Percentiles rank a stretch among this genome's conserved stretches.
phyloP scores from a whole-genome alignment of 768 basidiomycete genomes.

The Calocera viscosa region DNA sequence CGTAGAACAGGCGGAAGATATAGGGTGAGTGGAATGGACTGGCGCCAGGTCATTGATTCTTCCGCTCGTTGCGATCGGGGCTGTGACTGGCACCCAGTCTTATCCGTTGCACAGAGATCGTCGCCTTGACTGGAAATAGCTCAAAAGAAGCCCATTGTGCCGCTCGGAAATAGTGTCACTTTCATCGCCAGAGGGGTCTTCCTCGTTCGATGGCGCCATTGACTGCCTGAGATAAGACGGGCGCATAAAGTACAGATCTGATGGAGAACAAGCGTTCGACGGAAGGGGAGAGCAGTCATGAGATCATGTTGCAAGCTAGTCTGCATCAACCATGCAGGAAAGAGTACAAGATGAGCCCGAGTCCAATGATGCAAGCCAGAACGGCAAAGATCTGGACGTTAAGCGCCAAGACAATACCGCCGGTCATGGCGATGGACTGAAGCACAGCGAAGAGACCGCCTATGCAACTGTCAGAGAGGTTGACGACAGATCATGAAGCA shows the following conservation, averaged over 20 bases:
- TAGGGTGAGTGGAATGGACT: too few relatives aligned
- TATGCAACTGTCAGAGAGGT: not conserved
- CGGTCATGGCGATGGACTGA: not conserved
- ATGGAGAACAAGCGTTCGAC: not conserved
- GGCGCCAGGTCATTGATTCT: too few relatives aligned
- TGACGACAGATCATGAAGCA: not conserved
- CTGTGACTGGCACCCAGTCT: too few relatives aligned
- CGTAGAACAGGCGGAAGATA: too few relatives aligned
- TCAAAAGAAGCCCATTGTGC: too few relatives aligned
- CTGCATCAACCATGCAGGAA: not conserved
- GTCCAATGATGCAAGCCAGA: not conserved
- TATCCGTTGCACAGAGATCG: too few relatives aligned
- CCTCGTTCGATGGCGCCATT: too few relatives aligned
- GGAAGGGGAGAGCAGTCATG: not conserved
- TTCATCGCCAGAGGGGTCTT: too few relatives aligned
- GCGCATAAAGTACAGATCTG: not conserved
- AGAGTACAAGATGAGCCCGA: not conserved
- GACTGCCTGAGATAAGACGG: not conserved
- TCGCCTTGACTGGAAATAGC: too few relatives aligned
- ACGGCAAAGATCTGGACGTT: not conserved
- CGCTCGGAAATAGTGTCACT: too few relatives aligned
- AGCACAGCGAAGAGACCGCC: not conserved
- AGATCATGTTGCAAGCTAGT: not conserved
- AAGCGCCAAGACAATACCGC: not conserved
- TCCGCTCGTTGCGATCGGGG: too few relatives aligned